Conservation (phyloP, 257 asterid species). For the Voacanga thouarsii region DNA sequence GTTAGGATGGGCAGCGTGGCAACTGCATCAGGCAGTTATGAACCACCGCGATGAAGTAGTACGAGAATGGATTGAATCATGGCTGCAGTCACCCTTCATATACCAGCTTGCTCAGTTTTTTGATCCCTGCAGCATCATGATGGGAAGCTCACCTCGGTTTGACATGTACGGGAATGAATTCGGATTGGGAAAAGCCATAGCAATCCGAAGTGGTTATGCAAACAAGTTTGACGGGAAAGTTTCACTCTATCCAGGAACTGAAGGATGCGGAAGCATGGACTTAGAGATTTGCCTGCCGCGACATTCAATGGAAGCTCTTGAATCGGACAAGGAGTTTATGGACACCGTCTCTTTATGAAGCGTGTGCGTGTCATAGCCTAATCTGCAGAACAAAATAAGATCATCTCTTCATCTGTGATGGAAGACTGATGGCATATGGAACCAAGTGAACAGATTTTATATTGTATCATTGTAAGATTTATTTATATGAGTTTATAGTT, state of each 20-base stretch:
- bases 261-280: conserved; percentile 49
- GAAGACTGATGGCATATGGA: too few species aligned
- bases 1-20: conserved; percentile 39
- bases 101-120: conserved; percentile 22
- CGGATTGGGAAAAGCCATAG: conserved; percentile 56
- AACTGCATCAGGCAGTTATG: conserved; percentile 24
- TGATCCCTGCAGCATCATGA: conserved; percentile 18
- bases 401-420: too few species aligned
- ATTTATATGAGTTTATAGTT: too few species aligned
- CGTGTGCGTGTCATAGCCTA: too few species aligned
- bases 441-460: too few species aligned
- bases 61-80: conserved; percentile 23
- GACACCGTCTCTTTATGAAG: conserved; percentile 13
- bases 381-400: not conserved
- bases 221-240: conserved; percentile 45
- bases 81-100: conserved; percentile 20
- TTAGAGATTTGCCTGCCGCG: conserved; percentile 40
- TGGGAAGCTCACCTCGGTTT: conserved; percentile 48
- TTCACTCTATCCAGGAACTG: conserved; percentile 34
- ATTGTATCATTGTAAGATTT: too few species aligned
- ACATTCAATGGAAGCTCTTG: conserved; percentile 31
- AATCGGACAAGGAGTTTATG: conserved; percentile 39
- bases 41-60: conserved; percentile 17
- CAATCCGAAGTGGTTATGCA: conserved; percentile 45
- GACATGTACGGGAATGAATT: conserved; percentile 51